These are phyloP conservation scores for Pseudisothecium myosuroides DNA, from an alignment of 225 moss, liverwort and hornwort genomes.

Conservation along the genomic window DNA sequence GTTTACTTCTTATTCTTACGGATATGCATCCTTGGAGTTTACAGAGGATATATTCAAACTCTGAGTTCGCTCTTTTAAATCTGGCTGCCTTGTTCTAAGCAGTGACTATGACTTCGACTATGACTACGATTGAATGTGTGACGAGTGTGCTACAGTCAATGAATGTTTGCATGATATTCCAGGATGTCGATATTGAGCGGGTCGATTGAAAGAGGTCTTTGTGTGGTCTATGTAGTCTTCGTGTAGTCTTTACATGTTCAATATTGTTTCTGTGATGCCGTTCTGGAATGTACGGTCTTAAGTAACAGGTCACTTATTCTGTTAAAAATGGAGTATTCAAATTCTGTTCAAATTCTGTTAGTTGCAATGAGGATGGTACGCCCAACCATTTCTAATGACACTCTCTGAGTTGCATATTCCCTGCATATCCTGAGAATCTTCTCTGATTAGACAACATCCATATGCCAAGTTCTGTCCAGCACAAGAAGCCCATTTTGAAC, in stretches of 20 bases:
- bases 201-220: neutral
- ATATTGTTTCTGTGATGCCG: neutral
- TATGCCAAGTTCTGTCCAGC: neutral
- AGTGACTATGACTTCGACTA: neutral
- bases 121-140: neutral
- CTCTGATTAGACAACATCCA: too few species aligned
- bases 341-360: neutral
- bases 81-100: neutral
- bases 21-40: neutral
- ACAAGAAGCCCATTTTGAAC: neutral
- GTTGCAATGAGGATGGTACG: neutral
- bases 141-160: neutral
- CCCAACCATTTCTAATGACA: neutral
- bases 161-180: neutral
- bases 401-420: neutral
- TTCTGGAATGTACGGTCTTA: neutral
- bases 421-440: neutral
- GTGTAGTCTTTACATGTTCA: neutral
- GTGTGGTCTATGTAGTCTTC: neutral
- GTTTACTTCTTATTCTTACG: neutral
- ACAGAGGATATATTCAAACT: neutral
- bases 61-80: neutral
- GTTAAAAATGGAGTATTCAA: neutral
- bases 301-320: neutral
- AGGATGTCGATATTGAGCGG: neutral